A percentile compares a stretch with the other conserved stretches of the same genome.
Evolutionary conservation across 139 green algal species (phyloP).

Genomic region (Chlamydomonas eustigma): DNA sequence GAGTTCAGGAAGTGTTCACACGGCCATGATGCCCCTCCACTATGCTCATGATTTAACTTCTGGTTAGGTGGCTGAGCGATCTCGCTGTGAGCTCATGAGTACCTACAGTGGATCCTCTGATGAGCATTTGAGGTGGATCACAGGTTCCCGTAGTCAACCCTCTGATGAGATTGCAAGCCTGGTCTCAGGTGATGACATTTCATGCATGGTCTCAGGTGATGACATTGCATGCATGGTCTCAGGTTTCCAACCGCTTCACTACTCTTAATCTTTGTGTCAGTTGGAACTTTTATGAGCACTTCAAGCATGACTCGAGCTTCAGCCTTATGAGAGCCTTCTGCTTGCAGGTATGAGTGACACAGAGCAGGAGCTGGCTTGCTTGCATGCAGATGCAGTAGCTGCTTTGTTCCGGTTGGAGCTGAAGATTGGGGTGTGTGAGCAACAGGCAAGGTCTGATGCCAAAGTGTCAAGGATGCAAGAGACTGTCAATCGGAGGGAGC

Average conservation of each 20-base stretch:
- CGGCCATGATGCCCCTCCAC: too few relatives aligned
- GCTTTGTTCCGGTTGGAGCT: slow-evolving; percentile 54
- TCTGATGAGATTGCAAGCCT: slow-evolving; percentile 21
- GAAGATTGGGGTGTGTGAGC: slow-evolving; percentile 43
- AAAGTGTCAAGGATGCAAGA: slow-evolving; percentile 15
- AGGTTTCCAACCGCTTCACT: too few relatives aligned
- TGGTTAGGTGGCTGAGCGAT: slow-evolving; percentile 22
- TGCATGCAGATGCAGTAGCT: slow-evolving; percentile 54
- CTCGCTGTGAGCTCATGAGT: slow-evolving; percentile 28
- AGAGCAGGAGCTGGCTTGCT: slow-evolving; percentile 54
- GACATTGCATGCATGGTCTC: slow-evolving; percentile 21
- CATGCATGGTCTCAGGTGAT: slow-evolving; percentile 28
- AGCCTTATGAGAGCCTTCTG: slow-evolving; percentile 40
- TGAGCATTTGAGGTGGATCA: slow-evolving; percentile 53
- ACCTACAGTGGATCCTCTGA: slow-evolving; percentile 21
- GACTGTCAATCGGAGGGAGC: slow-evolving; percentile 25
- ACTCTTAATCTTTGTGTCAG: background rate
- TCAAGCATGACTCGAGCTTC: background rate
- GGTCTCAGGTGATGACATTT: slow-evolving; percentile 27
- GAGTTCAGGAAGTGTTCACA: too few relatives aligned
- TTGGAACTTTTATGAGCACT: background rate
- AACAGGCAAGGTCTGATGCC: slow-evolving; percentile 17
- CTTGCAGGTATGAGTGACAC: slow-evolving; percentile 45
- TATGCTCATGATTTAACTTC: too few relatives aligned
- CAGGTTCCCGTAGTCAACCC: slow-evolving; percentile 41